Conservation (phyloP, 2,329 filamentous ascomycete genomes). For the Sclerotinia borealis region DNA sequence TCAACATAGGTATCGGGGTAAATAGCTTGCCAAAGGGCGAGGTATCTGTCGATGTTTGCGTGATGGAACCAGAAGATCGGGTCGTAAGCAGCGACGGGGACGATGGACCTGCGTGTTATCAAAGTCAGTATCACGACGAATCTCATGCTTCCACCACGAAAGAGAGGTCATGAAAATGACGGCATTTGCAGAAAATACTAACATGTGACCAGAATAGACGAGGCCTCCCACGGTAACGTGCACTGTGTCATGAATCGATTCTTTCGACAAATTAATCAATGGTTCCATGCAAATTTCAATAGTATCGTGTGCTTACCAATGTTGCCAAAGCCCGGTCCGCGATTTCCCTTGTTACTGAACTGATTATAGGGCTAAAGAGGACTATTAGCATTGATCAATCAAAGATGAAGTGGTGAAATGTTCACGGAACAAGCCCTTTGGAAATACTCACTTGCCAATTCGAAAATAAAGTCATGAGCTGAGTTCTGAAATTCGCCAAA, state of each 20-base stretch:
- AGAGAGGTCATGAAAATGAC: background rate
- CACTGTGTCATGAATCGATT: constrained; percentile 12
- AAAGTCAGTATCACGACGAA: background rate
- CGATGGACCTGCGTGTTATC: constrained; percentile 36
- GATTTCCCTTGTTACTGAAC: constrained; percentile 12
- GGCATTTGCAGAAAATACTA: background rate
- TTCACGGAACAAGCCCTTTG: background rate
- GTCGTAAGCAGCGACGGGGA: constrained; percentile 67
- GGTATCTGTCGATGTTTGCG: constrained; percentile 63
- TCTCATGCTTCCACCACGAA: background rate
- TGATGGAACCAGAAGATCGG: constrained; percentile 43
- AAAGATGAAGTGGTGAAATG: background rate
- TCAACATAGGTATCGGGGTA: constrained; percentile 62
- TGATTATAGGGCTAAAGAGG: background rate
- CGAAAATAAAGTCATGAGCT: constrained; percentile 11
- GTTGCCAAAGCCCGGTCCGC: constrained; percentile 1
- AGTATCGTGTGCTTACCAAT: background rate
- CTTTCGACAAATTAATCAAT: background rate
- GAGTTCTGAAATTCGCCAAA: constrained; percentile 6
- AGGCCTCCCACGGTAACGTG: constrained; percentile 1
- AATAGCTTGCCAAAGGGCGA: constrained; percentile 70
- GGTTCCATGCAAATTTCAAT: background rate
- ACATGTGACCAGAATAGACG: background rate
- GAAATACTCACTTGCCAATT: constrained; percentile 8
- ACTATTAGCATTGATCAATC: background rate